Base-by-base conservation (phyloP, 1,139 yeast species). In the Meyerozyma guilliermondii region DNA sequence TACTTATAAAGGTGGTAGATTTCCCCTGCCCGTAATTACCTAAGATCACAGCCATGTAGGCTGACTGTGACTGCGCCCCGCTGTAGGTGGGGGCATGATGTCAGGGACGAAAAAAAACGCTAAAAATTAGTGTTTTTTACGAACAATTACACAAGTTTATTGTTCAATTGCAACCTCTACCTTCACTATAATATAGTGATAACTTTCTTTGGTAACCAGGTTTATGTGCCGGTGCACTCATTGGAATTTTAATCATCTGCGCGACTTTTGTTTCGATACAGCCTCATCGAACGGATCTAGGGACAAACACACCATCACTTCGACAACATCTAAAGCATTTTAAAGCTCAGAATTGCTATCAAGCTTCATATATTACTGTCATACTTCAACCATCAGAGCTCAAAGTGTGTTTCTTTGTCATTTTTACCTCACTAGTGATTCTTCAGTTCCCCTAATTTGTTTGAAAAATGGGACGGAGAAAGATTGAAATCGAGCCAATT, bases 401-500 rank as follows among this genome's bases (percentile, higher is more conserved):
- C 22, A 20, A 20, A 20, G 22, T 20, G 22, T 20, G 5, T 20
- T 20, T 20, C 7, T 20, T 20, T 20, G 5, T 20, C 22, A 5
- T 20, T 6, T 26, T 26, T 26, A 26, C 13, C 28, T n/a, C 13
- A 9, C 28, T n/a, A 5, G 28, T 26, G 13, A 13, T 14, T n/a
- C 13, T n/a, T 4, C 30, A 27, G n/a, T 6, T 27, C 30, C 30
- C 14, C 14, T 13, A 27, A 11, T 13, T 14, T 13, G 16, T 3
- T 13, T 11, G 18, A 13, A 41, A 11, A 26, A 92, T 92, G 98
- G 98, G 98, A 41, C 83, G 98, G 73, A 84, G 98, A 68, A 92
- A 92, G 65, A 92, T 92, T 51, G 95, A 87, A 52, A 92, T 92
- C 55, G 83, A 87, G 62, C 98, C 98, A 39, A 81, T 92, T 47